A percentile compares a stretch with the other conserved stretches of the same genome.
Evolutionary conservation across 2,329 filamentous ascomycete genomes (phyloP).

Genomic region (Ophiobolus disseminans): DNA sequence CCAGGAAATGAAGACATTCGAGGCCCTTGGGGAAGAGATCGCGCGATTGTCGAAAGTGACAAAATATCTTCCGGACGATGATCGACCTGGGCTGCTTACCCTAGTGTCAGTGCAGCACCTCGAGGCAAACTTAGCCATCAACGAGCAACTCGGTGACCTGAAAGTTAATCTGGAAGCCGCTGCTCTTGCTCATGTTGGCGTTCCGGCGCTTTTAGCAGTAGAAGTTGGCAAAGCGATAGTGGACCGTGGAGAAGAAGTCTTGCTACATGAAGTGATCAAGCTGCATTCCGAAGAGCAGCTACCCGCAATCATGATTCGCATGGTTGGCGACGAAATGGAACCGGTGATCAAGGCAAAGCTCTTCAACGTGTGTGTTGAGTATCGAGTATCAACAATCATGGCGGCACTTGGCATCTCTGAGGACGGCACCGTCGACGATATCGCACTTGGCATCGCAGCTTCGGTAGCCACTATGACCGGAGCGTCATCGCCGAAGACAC

Average conservation of each 20-base stretch:
- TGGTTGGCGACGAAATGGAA: constrained; percentile 94
- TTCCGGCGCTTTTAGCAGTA: constrained; percentile 83
- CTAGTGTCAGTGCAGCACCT: constrained; percentile 71
- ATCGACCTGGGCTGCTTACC: constrained; percentile 85
- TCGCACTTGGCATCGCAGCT: constrained; percentile 76
- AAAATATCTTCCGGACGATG: constrained; percentile 95
- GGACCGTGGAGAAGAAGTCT: constrained; percentile 72
- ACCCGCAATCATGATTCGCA: constrained; percentile 82
- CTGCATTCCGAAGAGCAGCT: constrained; percentile 50
- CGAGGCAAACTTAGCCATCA: constrained; percentile 68
- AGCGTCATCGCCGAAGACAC: constrained; percentile 59
- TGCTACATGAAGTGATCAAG: constrained; percentile 69
- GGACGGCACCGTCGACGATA: constrained; percentile 68
- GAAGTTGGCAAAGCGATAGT: constrained; percentile 70
- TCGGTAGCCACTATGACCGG: constrained; percentile 81
- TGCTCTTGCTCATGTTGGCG: constrained; percentile 68
- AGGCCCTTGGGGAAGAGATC: constrained; percentile 77
- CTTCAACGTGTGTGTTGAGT: constrained; percentile 85
- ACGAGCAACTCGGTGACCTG: constrained; percentile 71
- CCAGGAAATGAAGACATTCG: constrained; percentile 70
- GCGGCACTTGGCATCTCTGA: constrained; percentile 75
- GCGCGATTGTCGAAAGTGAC: constrained; percentile 83
- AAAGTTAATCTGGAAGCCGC: constrained; percentile 36
- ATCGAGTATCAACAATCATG: constrained; percentile 83
- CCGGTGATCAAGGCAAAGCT: constrained; percentile 88